Conservation (phyloP, 805 yeast genomes). For the Candida ascalaphidarum region DNA sequence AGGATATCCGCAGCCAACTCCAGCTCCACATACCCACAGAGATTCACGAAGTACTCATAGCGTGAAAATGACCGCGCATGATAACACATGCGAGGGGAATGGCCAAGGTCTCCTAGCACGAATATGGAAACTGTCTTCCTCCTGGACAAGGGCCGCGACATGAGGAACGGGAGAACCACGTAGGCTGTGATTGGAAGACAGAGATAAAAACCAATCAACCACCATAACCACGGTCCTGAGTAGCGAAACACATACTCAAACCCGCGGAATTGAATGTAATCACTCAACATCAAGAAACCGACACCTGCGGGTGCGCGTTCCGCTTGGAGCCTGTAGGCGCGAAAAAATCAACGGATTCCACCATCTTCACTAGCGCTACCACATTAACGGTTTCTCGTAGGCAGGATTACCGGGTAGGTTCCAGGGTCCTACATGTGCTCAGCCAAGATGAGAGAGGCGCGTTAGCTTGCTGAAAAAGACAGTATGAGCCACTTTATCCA, state of each 20-base stretch:
- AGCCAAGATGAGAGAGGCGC: no score
- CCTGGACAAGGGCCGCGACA: conserved; percentile 13
- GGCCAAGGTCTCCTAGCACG: conserved; percentile 90
- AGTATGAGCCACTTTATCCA: no score
- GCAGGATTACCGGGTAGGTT: no score
- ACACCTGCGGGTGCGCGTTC: no score
- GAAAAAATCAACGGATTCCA: no score
- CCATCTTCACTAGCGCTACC: no score
- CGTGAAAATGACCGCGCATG: conserved; percentile 76
- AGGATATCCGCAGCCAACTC: conserved; percentile 41
- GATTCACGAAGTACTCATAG: conserved; percentile 63
- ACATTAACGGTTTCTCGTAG: no score
- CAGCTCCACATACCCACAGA: conserved; percentile 76
- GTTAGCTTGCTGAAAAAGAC: no score
- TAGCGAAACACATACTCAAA: conserved; percentile 6
- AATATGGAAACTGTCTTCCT: conserved; percentile 58
- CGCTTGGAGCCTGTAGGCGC: no score
- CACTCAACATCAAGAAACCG: no score
- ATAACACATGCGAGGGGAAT: conserved; percentile 90
- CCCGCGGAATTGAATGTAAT: conserved; percentile 1
- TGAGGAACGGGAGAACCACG: conserved; percentile 27
- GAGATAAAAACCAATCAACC: conserved; percentile 37
- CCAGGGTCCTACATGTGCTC: no score
- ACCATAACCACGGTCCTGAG: conserved; percentile 31
- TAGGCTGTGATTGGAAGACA: conserved; percentile 37